Conservation (phyloP, 805 yeast species). For the Kodamaea kaohsiungensis region DNA sequence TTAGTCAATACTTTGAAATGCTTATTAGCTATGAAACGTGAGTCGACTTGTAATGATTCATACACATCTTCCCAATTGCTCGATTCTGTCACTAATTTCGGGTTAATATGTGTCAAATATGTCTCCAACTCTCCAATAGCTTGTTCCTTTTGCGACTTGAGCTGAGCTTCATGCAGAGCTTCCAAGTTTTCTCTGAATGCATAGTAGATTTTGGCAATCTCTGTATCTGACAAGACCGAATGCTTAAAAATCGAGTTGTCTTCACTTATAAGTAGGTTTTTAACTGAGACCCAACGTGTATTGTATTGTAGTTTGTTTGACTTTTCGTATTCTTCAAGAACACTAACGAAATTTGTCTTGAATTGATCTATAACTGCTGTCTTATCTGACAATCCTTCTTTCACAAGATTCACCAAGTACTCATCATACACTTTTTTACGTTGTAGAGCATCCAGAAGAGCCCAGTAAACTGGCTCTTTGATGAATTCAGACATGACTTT, state of each 20-base stretch:
- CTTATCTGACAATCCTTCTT: constrained; percentile 54
- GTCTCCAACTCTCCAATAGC: constrained; percentile 56
- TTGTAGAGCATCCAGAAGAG: constrained; percentile 56
- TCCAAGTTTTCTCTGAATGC: constrained; percentile 49
- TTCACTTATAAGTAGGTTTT: constrained; percentile 48
- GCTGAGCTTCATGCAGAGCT: constrained; percentile 23
- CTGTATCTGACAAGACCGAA: constrained; percentile 57
- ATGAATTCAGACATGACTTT: constrained; percentile 61
- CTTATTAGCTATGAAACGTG: constrained; percentile 58
- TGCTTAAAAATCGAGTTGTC: constrained; percentile 68
- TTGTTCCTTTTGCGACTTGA: constrained; percentile 35
- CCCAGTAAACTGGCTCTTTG: constrained; percentile 67
- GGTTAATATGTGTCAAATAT: constrained; percentile 45
- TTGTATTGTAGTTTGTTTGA: constrained; percentile 47
- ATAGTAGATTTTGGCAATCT: constrained; percentile 55
- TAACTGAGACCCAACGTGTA: constrained; percentile 66
- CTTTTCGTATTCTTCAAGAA: constrained; percentile 39
- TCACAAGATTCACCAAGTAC: constrained; percentile 45
- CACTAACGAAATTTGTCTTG: constrained; percentile 50
- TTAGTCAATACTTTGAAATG: constrained; percentile 54
- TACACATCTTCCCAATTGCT: constrained; percentile 42
- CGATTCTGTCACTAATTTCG: constrained; percentile 25
- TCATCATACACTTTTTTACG: constrained; percentile 67
- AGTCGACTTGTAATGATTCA: constrained; percentile 40
- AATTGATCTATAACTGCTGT: constrained; percentile 56